Conservation (phyloP, 257 asterid species). For the Solanum paucissectum region DNA sequence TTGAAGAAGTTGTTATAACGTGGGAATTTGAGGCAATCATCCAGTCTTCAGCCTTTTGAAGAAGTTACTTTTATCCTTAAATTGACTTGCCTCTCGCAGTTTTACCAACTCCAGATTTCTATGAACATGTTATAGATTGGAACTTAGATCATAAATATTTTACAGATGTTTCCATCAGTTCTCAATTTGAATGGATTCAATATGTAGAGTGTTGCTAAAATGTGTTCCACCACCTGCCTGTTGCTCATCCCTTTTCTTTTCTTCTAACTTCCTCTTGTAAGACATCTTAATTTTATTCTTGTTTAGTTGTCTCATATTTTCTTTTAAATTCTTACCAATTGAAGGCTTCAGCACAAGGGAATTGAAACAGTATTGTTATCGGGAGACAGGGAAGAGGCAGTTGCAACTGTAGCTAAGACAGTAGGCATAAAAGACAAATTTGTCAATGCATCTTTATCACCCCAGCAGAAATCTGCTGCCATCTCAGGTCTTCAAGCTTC, state of each 20-base stretch:
- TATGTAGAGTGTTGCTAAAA: background rate
- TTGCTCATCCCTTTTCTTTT: background rate
- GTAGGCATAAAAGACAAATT: slow-evolving; percentile 64
- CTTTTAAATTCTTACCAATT: slow-evolving; percentile 6
- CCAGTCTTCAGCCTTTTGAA: background rate
- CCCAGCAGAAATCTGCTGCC: slow-evolving; percentile 69
- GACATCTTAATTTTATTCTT: background rate
- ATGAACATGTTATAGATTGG: background rate
- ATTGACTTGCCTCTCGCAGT: background rate
- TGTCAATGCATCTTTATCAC: slow-evolving; percentile 68
- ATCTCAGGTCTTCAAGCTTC: slow-evolving; percentile 72
- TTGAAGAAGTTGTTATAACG: background rate
- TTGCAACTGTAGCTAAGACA: slow-evolving; percentile 78
- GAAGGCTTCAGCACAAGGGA: slow-evolving; percentile 80
- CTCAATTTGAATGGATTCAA: background rate
- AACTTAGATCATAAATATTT: background rate
- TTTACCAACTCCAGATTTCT: background rate
- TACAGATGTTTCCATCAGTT: background rate
- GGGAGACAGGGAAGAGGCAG: slow-evolving; percentile 99
- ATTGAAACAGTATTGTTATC: slow-evolving; percentile 68
- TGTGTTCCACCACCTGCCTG: background rate
- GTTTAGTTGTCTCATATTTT: background rate
- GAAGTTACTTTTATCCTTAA: background rate
- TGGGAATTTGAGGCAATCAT: background rate
- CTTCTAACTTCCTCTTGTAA: background rate